phyloP scores from a whole-genome alignment of 2,329 filamentous ascomycete species.

The Aspergillus sp. region DNA sequence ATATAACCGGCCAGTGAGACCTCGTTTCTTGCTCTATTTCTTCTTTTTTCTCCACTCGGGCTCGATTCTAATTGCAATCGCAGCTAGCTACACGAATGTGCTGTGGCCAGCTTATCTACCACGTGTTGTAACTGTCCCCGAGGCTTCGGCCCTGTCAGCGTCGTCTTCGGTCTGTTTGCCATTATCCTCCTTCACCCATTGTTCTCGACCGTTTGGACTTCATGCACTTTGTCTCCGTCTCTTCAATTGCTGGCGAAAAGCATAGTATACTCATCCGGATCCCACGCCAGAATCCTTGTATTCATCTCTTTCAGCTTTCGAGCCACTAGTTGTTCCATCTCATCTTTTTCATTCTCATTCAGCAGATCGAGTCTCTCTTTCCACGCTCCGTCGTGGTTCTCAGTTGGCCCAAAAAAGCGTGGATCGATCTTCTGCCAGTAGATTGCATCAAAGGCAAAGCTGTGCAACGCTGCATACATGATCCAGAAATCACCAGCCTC shows the following conservation, averaged over 20 bases:
- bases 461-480: constrained; percentile 6
- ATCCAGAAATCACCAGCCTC: constrained; percentile 9
- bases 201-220: too few relatives aligned
- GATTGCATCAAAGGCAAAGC: constrained; percentile 9
- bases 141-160: too few relatives aligned
- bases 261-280: constrained; percentile 6
- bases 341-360: constrained; percentile 3
- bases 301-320: constrained; percentile 12
- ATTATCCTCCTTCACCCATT: too few relatives aligned
- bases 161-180: too few relatives aligned
- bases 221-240: too few relatives aligned
- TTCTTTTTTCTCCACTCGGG: too few relatives aligned
- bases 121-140: too few relatives aligned
- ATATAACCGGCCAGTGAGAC: too few relatives aligned
- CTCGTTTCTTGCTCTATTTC: too few relatives aligned
- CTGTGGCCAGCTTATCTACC: too few relatives aligned
- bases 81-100: too few relatives aligned
- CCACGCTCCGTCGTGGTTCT: neutral
- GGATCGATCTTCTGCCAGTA: constrained; percentile 4
- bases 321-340: constrained; percentile 7
- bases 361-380: constrained; percentile 6
- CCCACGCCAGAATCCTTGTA: constrained; percentile 9
- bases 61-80: too few relatives aligned
- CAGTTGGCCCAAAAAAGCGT: constrained; percentile 1
- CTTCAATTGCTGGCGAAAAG: neutral